Evolutionary conservation across 2,329 filamentous ascomycete species (phyloP).

Genomic region (Phaeomoniella chlamydospora): DNA sequence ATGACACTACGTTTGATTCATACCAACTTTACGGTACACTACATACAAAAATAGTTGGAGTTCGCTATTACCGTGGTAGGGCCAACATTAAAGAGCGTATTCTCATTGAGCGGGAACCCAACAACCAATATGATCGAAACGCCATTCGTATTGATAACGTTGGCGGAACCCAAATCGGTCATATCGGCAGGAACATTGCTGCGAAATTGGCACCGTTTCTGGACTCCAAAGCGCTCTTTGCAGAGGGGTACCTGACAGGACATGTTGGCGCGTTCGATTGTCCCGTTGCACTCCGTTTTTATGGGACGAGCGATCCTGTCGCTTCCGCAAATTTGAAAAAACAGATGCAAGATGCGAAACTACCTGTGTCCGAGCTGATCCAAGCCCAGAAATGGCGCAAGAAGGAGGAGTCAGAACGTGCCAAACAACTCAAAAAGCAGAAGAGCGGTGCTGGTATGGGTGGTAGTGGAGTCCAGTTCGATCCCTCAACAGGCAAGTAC

Average conservation of each 20-base stretch:
- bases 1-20: conserved; percentile 19
- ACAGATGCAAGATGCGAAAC: conserved; percentile 48
- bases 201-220: conserved; percentile 49
- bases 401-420: conserved; percentile 37
- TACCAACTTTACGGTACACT: conserved; percentile 27
- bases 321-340: conserved; percentile 41
- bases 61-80: conserved; percentile 48
- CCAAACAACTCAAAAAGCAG: conserved; percentile 28
- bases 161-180: conserved; percentile 59
- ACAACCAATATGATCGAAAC: conserved; percentile 57
- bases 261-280: conserved; percentile 55
- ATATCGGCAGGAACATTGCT: conserved; percentile 54
- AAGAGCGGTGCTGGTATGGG: conserved; percentile 13
- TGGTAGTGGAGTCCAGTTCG: conserved; percentile 7
- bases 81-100: conserved; percentile 51
- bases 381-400: conserved; percentile 41
- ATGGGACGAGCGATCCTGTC: conserved; percentile 46
- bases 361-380: conserved; percentile 40
- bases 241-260: conserved; percentile 59
- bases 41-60: conserved; percentile 43
- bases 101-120: conserved; percentile 48
- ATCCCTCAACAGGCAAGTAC: conserved; percentile 15
- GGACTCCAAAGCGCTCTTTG: conserved; percentile 42
- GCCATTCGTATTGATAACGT: conserved; percentile 71
- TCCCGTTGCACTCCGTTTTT: conserved; percentile 55